A percentile compares a stretch with the other conserved stretches of the same genome.
Evolutionary conservation across 1,284 basidiomycete species (phyloP).

Genomic region (Marasmius fiardii): DNA sequence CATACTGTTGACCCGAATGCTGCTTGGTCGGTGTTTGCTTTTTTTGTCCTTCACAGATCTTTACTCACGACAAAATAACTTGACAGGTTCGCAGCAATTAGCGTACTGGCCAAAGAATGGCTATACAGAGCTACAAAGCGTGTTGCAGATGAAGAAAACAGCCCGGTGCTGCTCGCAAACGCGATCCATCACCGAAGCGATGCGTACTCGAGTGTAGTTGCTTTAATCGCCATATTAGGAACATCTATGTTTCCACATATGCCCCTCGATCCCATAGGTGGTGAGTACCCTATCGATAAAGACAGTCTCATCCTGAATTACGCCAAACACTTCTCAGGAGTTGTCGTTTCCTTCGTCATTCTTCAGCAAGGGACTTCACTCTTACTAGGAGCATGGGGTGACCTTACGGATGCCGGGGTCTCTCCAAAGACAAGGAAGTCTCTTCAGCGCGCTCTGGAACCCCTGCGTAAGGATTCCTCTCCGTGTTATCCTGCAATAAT

Average conservation of each 20-base stretch:
- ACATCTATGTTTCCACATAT: slow-evolving; percentile 82
- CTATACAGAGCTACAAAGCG: slow-evolving; percentile 84
- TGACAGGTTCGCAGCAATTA: slow-evolving; percentile 65
- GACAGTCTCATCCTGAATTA: slow-evolving; percentile 1
- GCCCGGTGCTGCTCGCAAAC: slow-evolving; percentile 88
- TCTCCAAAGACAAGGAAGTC: slow-evolving; percentile 51
- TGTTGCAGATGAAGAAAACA: slow-evolving; percentile 88
- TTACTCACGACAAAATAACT: neutral
- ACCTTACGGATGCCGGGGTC: slow-evolving; percentile 85
- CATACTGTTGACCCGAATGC: slow-evolving; percentile 87
- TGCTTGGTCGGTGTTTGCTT: slow-evolving; percentile 63
- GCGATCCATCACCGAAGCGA: slow-evolving; percentile 95
- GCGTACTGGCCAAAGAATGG: slow-evolving; percentile 89
- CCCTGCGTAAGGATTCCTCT: slow-evolving; percentile 38
- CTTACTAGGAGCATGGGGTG: slow-evolving; percentile 71
- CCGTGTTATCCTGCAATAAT: slow-evolving; percentile 25
- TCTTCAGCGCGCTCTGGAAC: slow-evolving; percentile 52
- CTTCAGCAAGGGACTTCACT: slow-evolving; percentile 80
- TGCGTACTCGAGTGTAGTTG: slow-evolving; percentile 86
- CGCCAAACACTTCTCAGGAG: slow-evolving; percentile 39
- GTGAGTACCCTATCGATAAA: slow-evolving; percentile 35
- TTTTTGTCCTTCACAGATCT: neutral
- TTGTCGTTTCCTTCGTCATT: slow-evolving; percentile 89
- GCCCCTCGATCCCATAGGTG: slow-evolving; percentile 92
- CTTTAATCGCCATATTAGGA: slow-evolving; percentile 86